Base-by-base conservation (phyloP, 768 basidiomycete genomes). In the Galerina sulciceps region DNA sequence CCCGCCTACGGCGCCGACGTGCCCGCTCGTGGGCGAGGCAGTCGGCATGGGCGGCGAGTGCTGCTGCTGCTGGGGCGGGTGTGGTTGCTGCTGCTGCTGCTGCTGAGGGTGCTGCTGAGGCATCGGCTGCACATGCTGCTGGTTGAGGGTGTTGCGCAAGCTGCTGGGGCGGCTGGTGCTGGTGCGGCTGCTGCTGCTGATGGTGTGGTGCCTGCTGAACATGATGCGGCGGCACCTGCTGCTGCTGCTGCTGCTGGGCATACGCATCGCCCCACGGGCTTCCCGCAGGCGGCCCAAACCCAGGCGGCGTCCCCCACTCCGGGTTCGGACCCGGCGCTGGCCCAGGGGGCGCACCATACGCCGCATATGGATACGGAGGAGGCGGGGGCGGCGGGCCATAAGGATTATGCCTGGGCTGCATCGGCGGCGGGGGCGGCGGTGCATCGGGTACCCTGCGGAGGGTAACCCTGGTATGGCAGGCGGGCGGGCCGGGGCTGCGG, bases 331-430 rank as follows among this genome's bases (percentile, higher is more conserved):
- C 65, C 43, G 22, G 49, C 53, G 26, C 46, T 34, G 62, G 54
- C 9, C 57, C 60, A 35, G 64, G 67, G 13, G 65, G 47, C 20
- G 49, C 53, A 46, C 10, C 55, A 63, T 31, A 59, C 49, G 15
- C 57, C 60, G 57, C 66, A 58, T 75, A 75, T 18, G 60, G 55
- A 22, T 65, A 63, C 46, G 65, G 65, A 23, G 65, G 65, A 23
- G 67, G 65, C 41, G 64, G 67, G 10, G 65, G 67, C 35, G 63
- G 67, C 20, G 64, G 68, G 10, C 57, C 67, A 49, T 69, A 66
- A 23, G 63, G 48, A 6, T 55, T 31, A 61, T 67, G 63, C 53
- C 65, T 58, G 23, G 61, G 65, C 40, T 58, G 62, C 59, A 51
- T 65, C 56, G 56, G 53, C 17, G 67, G 71, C 20, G 61, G 64